Evolutionary conservation across 768 basidiomycete genomes (phyloP).

Genomic region (Lactarius sanguifluus): DNA sequence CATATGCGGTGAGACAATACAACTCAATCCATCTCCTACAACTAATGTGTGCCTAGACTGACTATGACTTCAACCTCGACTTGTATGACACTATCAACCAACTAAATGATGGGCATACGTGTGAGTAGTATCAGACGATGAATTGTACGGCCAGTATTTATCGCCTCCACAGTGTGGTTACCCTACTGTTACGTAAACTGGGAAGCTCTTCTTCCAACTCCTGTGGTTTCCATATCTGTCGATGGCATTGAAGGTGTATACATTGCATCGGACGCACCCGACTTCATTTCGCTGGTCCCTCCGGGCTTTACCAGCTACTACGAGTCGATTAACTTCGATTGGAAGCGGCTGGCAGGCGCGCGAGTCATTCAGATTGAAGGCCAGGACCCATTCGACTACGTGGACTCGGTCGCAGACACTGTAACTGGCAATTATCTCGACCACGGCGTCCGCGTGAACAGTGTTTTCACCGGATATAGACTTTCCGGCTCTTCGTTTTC

Average conservation of each 20-base stretch:
- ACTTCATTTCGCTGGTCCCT: slow-evolving; percentile 16
- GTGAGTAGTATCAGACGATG: slow-evolving; percentile 36
- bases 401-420: slow-evolving; percentile 55
- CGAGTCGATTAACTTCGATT: slow-evolving; percentile 33
- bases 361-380: slow-evolving; percentile 56
- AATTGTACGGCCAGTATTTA: neutral
- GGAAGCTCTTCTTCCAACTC: slow-evolving; percentile 37
- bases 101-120: slow-evolving; percentile 66
- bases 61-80: slow-evolving; percentile 64
- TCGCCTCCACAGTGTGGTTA: slow-evolving; percentile 47
- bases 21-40: neutral
- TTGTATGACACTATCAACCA: slow-evolving; percentile 55
- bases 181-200: slow-evolving; percentile 55
- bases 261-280: slow-evolving; percentile 24
- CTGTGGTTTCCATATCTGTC: slow-evolving; percentile 19
- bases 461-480: slow-evolving; percentile 61
- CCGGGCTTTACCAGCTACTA: slow-evolving; percentile 17
- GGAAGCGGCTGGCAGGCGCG: slow-evolving; percentile 61
- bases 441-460: slow-evolving; percentile 63
- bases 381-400: slow-evolving; percentile 52
- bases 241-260: slow-evolving; percentile 18
- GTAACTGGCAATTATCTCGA: slow-evolving; percentile 64
- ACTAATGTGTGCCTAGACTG: slow-evolving; percentile 44
- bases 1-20: slow-evolving; percentile 42
- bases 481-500: slow-evolving; percentile 46